Evolutionary conservation across 192 early-diverging fungal species (phyloP), one percentile per base, ranked within the genome.

Genomic region (Irineochytrium annulatum): DNA sequence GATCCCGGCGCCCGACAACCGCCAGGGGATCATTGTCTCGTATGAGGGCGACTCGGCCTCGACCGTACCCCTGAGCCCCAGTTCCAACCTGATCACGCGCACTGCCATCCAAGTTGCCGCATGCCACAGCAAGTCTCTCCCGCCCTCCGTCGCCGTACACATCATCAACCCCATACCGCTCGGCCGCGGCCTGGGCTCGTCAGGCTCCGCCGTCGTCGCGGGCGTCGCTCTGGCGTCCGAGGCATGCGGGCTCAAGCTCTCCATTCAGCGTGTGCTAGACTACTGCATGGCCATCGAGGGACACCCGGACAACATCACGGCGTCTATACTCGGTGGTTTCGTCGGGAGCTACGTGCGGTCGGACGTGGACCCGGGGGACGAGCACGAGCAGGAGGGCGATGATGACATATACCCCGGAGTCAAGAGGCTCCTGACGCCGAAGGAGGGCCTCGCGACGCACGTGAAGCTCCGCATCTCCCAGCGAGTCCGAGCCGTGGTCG

Each of bases 251-350:
- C 78, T 98, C 35, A 59, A 69, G 3, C 73, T 97, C 69, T 61
- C 72, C 4, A 73, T 80, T 39, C 85, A 92, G 59, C 81, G 90
- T 34, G 79, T 98, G 77, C 78, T 99, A 20, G 95, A 99, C 66
- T 95, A 86, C 53, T 91, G 87, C 59, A 65, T 94, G 61, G 83
- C 89, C 78, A 87, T 97, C 20, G 97, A 99, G 74, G 89, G 90
- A 46, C 97, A 99, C 64, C 97, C 97, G 1, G 97, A 99, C 58
- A 99, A 99, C 72, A 91, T 96, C 0, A 87, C 95, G 0, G 92
- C 94, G 4, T 89, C 92, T 16, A 73, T 99, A 24, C 81, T 96
- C 31, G 97, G 97, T 55, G 95, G 95, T 13, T 96, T 97, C 74
- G 85, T 95, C 6, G 89, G 91, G 24, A 86, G 86, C 54, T 98